Evolutionary conservation across 2,329 filamentous ascomycete genomes (phyloP).

Genomic region (Parafenestella ontariensis): DNA sequence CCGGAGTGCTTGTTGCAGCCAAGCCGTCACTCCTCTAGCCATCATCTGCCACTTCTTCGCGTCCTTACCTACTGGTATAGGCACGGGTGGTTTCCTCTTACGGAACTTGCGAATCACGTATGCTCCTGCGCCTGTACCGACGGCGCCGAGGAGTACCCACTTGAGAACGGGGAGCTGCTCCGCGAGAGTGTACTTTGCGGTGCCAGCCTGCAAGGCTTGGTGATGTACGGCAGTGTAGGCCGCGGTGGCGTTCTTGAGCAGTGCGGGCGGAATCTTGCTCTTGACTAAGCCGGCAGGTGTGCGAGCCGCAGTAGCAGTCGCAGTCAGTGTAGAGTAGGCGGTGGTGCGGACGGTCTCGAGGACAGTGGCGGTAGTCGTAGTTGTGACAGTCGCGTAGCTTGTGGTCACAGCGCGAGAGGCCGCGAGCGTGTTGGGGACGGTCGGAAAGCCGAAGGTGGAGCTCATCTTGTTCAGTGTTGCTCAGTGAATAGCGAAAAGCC

Average conservation of each 20-base stretch:
- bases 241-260: background rate
- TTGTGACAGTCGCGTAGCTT: background rate
- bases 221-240: background rate
- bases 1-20: background rate
- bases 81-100: background rate
- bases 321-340: too few species aligned
- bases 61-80: background rate
- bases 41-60: background rate
- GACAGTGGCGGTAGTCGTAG: background rate
- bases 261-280: background rate
- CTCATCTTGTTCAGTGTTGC: background rate
- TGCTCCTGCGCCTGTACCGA: background rate
- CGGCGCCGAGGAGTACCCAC: background rate
- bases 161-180: background rate
- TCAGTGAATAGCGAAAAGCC: background rate
- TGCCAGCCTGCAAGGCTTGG: background rate
- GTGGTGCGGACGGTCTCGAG: too few species aligned
- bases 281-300: background rate
- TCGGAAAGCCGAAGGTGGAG: background rate
- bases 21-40: background rate
- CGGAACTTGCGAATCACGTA: background rate
- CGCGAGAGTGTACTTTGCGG: background rate
- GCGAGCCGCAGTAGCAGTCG: background rate
- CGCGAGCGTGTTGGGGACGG: background rate
- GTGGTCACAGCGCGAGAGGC: background rate